Evolutionary conservation across 176 grass and related monocot genomes (phyloP), one percentile per base, ranked within the genome.

Genomic region (Thalia dealbata): DNA sequence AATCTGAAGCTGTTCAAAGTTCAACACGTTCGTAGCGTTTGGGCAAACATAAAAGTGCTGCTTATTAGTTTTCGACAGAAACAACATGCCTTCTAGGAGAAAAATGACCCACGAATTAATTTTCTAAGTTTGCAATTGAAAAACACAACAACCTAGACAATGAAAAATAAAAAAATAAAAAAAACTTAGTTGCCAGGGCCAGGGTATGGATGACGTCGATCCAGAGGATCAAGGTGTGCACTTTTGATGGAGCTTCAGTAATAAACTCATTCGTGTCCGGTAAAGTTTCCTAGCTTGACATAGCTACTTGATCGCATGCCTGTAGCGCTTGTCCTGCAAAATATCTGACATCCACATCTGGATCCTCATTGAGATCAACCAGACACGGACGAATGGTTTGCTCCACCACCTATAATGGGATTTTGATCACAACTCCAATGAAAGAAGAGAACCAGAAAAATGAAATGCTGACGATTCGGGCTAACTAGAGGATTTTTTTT

Each of bases 331-430:
- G 85, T 55, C 84, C 81, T 27, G 93, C 89, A 46, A 81, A 97
- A 79, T 85, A 88, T 75, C 93, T 81, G 50, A 97, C 93, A 77
- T 97, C 93, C 12, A 92, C 89, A 77, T 97, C 93, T 35, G 93
- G 93, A 77, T 97, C 93, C 89, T 97, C 93, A 18, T 81, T 92
- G 18, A 97, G 87, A 74, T 97, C 93, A 10, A 92, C 83, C 14
- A 97, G 84, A 69, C 93, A 97, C 43, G 89, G 89, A 48, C 87
- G 92, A 76, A 97, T 68, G 2, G 38, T 86, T 72, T 82, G 78
- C 50, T 97, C 93, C 16, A 82, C 89, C 28, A 88, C 87, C 92
- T 96, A 74, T 15, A 76, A 42, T 32, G 22, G 10, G 6, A 22
- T 68, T 72, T 52, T 44, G 65, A 68, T 19, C 35, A 27, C 19